Evolutionary conservation across 1,284 basidiomycete genomes (phyloP), one percentile per base, ranked within the genome.

Genomic region (Cryptococcus sp.): DNA sequence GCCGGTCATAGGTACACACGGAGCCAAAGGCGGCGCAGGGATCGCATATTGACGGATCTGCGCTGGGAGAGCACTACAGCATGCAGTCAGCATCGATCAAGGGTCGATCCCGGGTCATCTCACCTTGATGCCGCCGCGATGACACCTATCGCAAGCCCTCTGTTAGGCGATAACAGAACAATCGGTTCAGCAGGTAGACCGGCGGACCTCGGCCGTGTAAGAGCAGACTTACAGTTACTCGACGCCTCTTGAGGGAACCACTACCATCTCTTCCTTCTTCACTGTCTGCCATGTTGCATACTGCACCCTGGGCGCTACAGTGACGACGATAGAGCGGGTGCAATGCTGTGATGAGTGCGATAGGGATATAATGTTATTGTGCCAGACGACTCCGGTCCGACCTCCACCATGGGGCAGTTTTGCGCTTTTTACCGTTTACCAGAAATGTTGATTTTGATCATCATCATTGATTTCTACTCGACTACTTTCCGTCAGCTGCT

Each of bases 81-180:
- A 19, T 5, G 16, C 38, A 10, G 27, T 45, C 50, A 47, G 35
- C 25, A 45, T 50, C 27, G 31, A 48, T 40, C 22, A 38, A 41
- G n/a, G 42, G 35, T 16, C 13, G 20, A 15, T 49, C 41, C 16
- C 19, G 7, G 13, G 41, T 16, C 39, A 15, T 56, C 68, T 31
- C 22, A 74, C 73, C 57, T 73, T 76, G 50, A 73, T 72, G 35
- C 76, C 74, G 44, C 72, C 69, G 35, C 70, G 67, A 55, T 78
- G 74, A 59, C 76, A 78, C 38, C 72, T 62, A 55, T 78, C 76
- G 54, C 76, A 78, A 3, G 76, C 76, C 41, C 75, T 61, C 75
- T 75, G 51, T 31, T 10, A 31, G 23, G 23, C 20, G 45, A 22
- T 13, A 11, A 46, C 16, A 22, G 7, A 10, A 16, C 27, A 17